These are phyloP conservation scores for Backusella australiensis DNA, from an alignment of 192 early-diverging fungal species.

Conservation along the genomic window DNA sequence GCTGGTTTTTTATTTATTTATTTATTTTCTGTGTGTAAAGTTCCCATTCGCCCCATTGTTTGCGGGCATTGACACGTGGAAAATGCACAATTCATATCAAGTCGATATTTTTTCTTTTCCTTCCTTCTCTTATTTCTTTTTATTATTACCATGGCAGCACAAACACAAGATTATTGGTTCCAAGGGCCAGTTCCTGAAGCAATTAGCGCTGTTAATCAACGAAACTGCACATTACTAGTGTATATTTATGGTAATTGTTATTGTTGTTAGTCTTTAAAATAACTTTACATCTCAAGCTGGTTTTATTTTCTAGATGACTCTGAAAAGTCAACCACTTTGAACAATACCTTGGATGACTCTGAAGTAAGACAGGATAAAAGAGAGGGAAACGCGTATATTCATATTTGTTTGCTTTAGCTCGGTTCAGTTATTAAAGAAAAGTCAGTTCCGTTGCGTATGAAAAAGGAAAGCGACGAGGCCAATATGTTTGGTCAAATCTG, in stretches of 20 bases:
- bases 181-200: conserved; percentile 22
- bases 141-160: background rate
- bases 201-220: conserved; percentile 15
- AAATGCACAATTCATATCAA: background rate
- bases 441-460: conserved; percentile 16
- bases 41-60: background rate
- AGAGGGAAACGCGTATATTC: background rate
- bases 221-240: conserved; percentile 27
- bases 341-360: background rate
- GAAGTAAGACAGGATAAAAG: background rate
- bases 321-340: background rate
- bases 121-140: background rate
- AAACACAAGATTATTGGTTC: conserved; percentile 24
- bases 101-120: background rate
- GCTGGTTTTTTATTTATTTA: background rate
- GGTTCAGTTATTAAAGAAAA: background rate
- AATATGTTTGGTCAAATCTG: conserved; percentile 32
- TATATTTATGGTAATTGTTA: conserved; percentile 27
- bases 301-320: conserved; percentile 17
- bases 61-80: background rate
- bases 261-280: background rate
- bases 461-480: conserved; percentile 23
- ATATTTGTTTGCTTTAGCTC: background rate
- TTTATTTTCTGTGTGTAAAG: background rate
- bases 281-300: background rate